Base-by-base conservation (phyloP, 163 green algal genomes). In the Scenedesmus sp. region DNA sequence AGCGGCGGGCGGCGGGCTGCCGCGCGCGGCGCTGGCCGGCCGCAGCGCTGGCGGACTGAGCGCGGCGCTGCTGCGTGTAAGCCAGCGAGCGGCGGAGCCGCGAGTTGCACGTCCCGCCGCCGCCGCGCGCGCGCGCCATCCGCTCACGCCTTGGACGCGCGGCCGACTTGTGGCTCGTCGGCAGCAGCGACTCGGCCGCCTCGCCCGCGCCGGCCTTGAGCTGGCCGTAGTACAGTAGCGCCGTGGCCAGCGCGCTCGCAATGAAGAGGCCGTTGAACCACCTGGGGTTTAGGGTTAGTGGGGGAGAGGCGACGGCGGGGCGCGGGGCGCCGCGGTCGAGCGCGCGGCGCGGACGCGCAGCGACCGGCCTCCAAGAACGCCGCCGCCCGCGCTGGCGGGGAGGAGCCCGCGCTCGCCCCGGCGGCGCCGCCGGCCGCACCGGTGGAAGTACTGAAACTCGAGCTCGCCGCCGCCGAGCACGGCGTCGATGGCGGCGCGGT, bases 261-360 rank as follows among this genome's bases (percentile, higher is more conserved):
- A 98, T 83, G 82, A 98, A 98, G 18, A 97, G 86, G 2, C 87
- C 87, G 75, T 98, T 96, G 88, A 97, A 98, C 87, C 88, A 95
- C 22, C 88, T 86, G 76, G 1, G 13, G n/a, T n/a, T n/a, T n/a
- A n/a, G n/a, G n/a, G n/a, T n/a, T n/a, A n/a, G n/a, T n/a, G 62
- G 28, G 11, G 33, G 20, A 44, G 26, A n/a, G n/a, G n/a, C n/a
- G n/a, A n/a, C n/a, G n/a, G n/a, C n/a, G n/a, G n/a, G n/a, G n/a
- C n/a, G n/a, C n/a, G n/a, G n/a, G n/a, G n/a, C n/a, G n/a, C n/a
- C n/a, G n/a, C n/a, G n/a, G n/a, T n/a, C n/a, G n/a, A n/a, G n/a
- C n/a, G n/a, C n/a, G n/a, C n/a, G n/a, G n/a, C n/a, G n/a, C n/a
- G n/a, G n/a, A n/a, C n/a, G n/a, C n/a, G n/a, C n/a, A n/a, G n/a